Evolutionary conservation across 2,329 filamentous ascomycete species (phyloP), one percentile per base, ranked within the genome.

Genomic region (Claviceps sorghi): DNA sequence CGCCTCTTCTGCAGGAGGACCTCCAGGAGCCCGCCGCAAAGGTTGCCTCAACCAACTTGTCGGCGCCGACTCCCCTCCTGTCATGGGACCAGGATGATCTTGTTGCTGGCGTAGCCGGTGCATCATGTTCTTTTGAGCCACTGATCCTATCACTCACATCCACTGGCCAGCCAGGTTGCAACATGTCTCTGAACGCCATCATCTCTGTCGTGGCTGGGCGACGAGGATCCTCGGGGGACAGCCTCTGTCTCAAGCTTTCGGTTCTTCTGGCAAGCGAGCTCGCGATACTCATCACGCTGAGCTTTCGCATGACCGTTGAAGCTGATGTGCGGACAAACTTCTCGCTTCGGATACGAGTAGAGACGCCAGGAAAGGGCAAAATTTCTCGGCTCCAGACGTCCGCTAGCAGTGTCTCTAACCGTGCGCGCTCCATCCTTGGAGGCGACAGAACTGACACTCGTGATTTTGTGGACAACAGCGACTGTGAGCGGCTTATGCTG

Each of bases 361-460:
- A 78, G 79, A 95, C 90, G 1, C 88, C 88, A 17, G 90, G 88
- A 62, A 85, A 93, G 1, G 89, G 88, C 43, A 96, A 69, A 19
- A 80, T 67, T 52, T 94, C 86, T 49, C 83, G 82, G 15, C 86
- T 94, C 84, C 90, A 96, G 1, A 95, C 80, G 57, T 95, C 87
- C 17, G 78, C 72, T 22, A 96, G 71, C 19, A 83, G 68, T 42
- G 76, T 73, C 64, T 96, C 91, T 2, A 97, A 71, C 11, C 86
- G 81, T 26, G 85, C 80, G 42, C 91, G 78, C 59, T 95, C 88
- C 46, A 79, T 78, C 52, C 88, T 78, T 49, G 84, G 73, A 7
- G 90, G 87, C 8, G 85, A 79, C 30, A 96, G 72, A 1, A 88
- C 80, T 3, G 85, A 79, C 17, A 87, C 74, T 26, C 76, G 71